Evolutionary conservation across 139 green algal genomes (phyloP), one percentile per base, ranked within the genome.

Genomic region (Coccomyxa sp.): DNA sequence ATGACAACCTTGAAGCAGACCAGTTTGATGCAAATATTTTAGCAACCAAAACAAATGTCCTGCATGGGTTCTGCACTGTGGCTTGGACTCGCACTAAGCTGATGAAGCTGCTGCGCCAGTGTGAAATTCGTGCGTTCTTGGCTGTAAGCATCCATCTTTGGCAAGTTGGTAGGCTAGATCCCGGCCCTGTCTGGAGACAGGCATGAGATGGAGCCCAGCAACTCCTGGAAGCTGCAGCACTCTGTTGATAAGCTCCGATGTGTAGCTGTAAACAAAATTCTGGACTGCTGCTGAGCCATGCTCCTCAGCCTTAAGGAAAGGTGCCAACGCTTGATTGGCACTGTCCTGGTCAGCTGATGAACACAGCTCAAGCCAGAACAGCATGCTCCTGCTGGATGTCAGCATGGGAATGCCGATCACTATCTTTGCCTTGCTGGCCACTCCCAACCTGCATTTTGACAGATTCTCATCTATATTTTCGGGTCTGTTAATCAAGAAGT

Each of bases 131-230:
- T 51, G 38, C 38, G 7, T 51, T 51, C 38, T 51, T 51, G 38
- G 38, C 38, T 51, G 38, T 51, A 51, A 51, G 38, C 38, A 51
- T 51, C 38, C 38, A 51, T 51, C 38, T 51, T 51, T 51, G 38
- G 38, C 38, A 51, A 51, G 38, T 51, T 51, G 38, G 38, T 51
- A 51, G 38, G 38, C 38, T 51, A 51, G 38, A 51, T 51, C 38
- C 38, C 38, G 38, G 38, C 81, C 87, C 1, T 59, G 57, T 67
- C 85, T 85, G 27, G 89, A 94, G 58, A 95, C 85, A 32, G 92
- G 91, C 92, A 95, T 95, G 28, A 95, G 79, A 78, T 95, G 92
- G 76, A 95, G 80, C 0, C 92, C 92, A 0, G 77, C 75, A 31
- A 94, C 86, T 25, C 91, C 91, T 27, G 89, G 84, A 16, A 87